phyloP scores from a whole-genome alignment of 306 rosid genomes.

The Begonia loranthoides region DNA sequence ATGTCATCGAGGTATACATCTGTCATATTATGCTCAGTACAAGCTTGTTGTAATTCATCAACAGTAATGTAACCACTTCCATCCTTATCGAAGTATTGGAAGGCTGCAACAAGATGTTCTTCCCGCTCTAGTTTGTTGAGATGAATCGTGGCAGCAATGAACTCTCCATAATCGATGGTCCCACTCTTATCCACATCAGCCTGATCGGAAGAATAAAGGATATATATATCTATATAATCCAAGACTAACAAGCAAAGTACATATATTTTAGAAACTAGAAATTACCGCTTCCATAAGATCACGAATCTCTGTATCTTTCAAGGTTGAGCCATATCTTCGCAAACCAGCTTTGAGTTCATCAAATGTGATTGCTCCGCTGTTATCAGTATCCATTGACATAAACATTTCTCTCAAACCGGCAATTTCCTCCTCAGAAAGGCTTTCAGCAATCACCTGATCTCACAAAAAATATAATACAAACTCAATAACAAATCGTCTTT shows the following conservation, averaged over 20 bases:
- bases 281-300: slow-evolving; percentile 90
- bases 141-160: slow-evolving; percentile 93
- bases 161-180: slow-evolving; percentile 92
- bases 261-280: not conserved
- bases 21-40: slow-evolving; percentile 74
- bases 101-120: slow-evolving; percentile 91
- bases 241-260: no score
- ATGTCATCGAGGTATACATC: slow-evolving; percentile 81
- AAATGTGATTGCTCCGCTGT: slow-evolving; percentile 89
- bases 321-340: slow-evolving; percentile 87
- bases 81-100: slow-evolving; percentile 85
- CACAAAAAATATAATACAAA: slow-evolving; percentile 7
- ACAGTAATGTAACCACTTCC: slow-evolving; percentile 91
- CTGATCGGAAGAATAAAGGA: slow-evolving; percentile 18
- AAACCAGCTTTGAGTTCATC: slow-evolving; percentile 97
- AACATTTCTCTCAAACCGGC: slow-evolving; percentile 96
- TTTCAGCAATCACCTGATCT: slow-evolving; percentile 82
- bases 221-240: no score
- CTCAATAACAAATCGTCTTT: not conserved
- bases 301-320: slow-evolving; percentile 84
- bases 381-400: slow-evolving; percentile 86
- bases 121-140: slow-evolving; percentile 96
- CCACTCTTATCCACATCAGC: slow-evolving; percentile 98
- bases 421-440: slow-evolving; percentile 94
- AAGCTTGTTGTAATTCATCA: slow-evolving; percentile 96